Evolutionary conservation across 257 asterid species (phyloP), one percentile per base, ranked within the genome.

Genomic region (Solanum ossicruentum): DNA sequence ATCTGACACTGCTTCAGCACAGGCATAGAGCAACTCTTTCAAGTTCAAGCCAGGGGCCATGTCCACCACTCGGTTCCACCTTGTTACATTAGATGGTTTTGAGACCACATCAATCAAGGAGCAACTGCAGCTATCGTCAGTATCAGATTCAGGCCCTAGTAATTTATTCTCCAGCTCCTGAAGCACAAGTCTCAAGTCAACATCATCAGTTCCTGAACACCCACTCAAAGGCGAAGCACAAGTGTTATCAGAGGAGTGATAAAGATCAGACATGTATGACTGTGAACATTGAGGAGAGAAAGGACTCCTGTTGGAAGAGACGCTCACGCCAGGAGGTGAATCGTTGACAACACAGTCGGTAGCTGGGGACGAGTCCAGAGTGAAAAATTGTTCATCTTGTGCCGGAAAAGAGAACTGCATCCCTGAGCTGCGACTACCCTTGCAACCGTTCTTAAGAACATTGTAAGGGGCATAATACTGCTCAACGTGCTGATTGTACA

Each of bases 151-250:
- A 12, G 95, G 96, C 49, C 93, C 97, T 83, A 94, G 85, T 84
- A 95, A 90, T 45, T 93, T 94, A 39, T 87, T 93, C 87, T 94
- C 93, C 83, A 97, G 84, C 66, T 87, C 94, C 91, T 92, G 88
- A 61, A 97, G 83, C 11, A 89, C 94, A 10, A 92, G 96, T 93
- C 88, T 91, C 90, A 93, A 49, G 89, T 88, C 91, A 45, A 91
- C 93, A 84, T 94, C 97, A n/a, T 89, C 98, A 36, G 89, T 91
- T 36, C 89, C 95, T 61, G 97, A 96, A 78, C 90, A 92, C 16
- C 97, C 97, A 80, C 99, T 95, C 80, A 93, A 84, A 39, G 99
- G 98, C 26, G 98, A 96, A 57, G 96, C 93, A 16, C 90, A 89
- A 39, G 93, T 85, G 61, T 88, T 88, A 77, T 91, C 97, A 82